Percentiles rank a stretch among this genome's conserved stretches.
Evolutionary conservation across 2,329 filamentous ascomycete species (phyloP).

Genomic region (Aurifilum marmelostoma): DNA sequence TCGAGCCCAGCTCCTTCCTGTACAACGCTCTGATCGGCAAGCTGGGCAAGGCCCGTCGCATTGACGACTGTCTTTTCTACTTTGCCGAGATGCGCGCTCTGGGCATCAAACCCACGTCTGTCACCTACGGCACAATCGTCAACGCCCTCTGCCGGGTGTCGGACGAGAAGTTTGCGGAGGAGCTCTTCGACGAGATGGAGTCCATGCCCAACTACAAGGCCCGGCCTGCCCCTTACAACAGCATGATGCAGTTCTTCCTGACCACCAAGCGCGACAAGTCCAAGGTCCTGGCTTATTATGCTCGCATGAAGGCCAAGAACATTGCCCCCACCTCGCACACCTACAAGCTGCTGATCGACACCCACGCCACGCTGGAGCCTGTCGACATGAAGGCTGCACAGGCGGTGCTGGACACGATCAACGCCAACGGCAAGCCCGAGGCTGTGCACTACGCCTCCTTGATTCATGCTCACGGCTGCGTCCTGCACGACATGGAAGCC

Average conservation of each 20-base stretch:
- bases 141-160: conserved; percentile 97
- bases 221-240: conserved; percentile 95
- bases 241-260: conserved; percentile 99
- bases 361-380: conserved; percentile 90
- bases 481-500: conserved; percentile 85
- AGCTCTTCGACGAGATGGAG: conserved; percentile 99
- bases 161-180: conserved; percentile 96
- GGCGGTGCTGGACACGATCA: conserved; percentile 78
- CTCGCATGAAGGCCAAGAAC: conserved; percentile 85
- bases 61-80: conserved; percentile 97
- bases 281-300: conserved; percentile 93
- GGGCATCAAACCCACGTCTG: conserved; percentile 91
- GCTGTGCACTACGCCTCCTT: conserved; percentile 94
- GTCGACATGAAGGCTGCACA: conserved; percentile 88
- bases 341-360: conserved; percentile 95
- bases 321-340: conserved; percentile 95
- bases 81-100: conserved; percentile 96
- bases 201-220: conserved; percentile 98
- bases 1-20: conserved; percentile 93
- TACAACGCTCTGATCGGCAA: conserved; percentile 99
- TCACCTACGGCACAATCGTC: conserved; percentile 97
- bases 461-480: conserved; percentile 94
- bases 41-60: conserved; percentile 94
- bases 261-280: conserved; percentile 94
- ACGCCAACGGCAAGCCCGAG: conserved; percentile 73